Evolutionary conservation across 768 basidiomycete species (phyloP).

Genomic region (Zangia roseola): DNA sequence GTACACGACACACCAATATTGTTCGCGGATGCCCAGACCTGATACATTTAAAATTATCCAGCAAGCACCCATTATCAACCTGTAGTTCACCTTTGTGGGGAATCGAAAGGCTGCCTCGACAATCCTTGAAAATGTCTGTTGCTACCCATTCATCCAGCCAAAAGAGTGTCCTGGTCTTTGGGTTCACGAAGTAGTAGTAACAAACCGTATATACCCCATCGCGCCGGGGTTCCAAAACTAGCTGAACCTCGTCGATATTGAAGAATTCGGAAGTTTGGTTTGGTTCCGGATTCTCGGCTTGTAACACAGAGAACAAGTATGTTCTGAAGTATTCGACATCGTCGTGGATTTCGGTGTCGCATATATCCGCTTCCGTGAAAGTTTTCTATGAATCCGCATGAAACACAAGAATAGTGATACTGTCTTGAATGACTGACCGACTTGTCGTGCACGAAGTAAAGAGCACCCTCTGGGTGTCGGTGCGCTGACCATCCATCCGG

Average conservation of each 20-base stretch:
- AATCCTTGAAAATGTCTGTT: conserved; percentile 27
- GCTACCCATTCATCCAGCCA: conserved; percentile 49
- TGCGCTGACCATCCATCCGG: conserved; percentile 44
- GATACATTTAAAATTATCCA: neutral
- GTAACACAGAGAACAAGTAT: conserved; percentile 21
- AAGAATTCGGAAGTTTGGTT: conserved; percentile 28
- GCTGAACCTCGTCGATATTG: conserved; percentile 34
- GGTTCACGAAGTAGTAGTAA: conserved; percentile 55
- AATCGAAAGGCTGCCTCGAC: conserved; percentile 15
- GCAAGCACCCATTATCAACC: neutral
- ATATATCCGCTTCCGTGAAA: conserved; percentile 56
- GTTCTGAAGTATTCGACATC: conserved; percentile 38
- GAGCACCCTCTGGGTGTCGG: conserved; percentile 59
- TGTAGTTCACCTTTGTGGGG: conserved; percentile 25
- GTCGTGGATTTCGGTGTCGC: conserved; percentile 30
- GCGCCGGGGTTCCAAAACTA: conserved; percentile 44
- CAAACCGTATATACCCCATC: conserved; percentile 19
- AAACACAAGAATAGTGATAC: neutral
- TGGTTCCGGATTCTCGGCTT: conserved; percentile 4
- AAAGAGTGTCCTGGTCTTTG: conserved; percentile 45
- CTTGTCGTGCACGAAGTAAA: conserved; percentile 52
- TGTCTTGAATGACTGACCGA: conserved; percentile 35
- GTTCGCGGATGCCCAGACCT: conserved; percentile 35
- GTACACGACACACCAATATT: conserved; percentile 35
- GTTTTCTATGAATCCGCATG: conserved; percentile 40